phyloP scores from a whole-genome alignment of 176 grass and related monocot species.

The Alopecurus myosuroides region DNA sequence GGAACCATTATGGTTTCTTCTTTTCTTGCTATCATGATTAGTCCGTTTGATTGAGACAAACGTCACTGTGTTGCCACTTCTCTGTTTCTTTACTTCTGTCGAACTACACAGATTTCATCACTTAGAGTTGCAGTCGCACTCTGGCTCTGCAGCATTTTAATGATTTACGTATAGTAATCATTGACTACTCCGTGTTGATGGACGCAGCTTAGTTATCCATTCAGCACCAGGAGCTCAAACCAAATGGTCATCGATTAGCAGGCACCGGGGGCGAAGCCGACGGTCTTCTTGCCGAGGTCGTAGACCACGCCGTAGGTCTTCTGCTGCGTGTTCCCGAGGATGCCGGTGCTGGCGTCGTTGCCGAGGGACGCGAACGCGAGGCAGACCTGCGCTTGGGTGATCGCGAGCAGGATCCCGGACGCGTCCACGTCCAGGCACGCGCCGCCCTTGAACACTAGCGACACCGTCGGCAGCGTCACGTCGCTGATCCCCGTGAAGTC shows the following conservation, averaged over 20 bases:
- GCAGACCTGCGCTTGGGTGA: constrained; percentile 44
- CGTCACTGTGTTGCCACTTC: too few species aligned
- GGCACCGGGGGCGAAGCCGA: constrained; percentile 50
- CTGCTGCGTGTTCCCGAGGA: constrained; percentile 83
- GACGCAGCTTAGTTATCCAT: neutral
- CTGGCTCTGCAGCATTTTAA: neutral
- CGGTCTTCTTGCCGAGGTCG: constrained; percentile 46
- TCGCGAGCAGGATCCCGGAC: constrained; percentile 53
- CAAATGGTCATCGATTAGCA: constrained; percentile 16
- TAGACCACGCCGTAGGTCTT: constrained; percentile 57
- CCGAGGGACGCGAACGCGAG: constrained; percentile 60
- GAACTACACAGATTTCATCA: neutral
- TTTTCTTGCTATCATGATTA: too few species aligned
- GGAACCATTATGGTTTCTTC: too few species aligned
- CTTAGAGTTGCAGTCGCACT: neutral
- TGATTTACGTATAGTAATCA: neutral
- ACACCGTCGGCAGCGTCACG: constrained; percentile 35
- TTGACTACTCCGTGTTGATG: neutral
- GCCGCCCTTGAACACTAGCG: constrained; percentile 48
- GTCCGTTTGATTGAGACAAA: too few species aligned
- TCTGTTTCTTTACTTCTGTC: neutral
- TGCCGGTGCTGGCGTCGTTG: constrained; percentile 17
- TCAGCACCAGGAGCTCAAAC: neutral
- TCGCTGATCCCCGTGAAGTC: constrained; percentile 33
- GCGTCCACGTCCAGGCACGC: constrained; percentile 36